A percentile compares a stretch with the other conserved stretches of the same genome.
phyloP scores from a whole-genome alignment of 345 rosid genomes.

The Schrenkiella parvula region DNA sequence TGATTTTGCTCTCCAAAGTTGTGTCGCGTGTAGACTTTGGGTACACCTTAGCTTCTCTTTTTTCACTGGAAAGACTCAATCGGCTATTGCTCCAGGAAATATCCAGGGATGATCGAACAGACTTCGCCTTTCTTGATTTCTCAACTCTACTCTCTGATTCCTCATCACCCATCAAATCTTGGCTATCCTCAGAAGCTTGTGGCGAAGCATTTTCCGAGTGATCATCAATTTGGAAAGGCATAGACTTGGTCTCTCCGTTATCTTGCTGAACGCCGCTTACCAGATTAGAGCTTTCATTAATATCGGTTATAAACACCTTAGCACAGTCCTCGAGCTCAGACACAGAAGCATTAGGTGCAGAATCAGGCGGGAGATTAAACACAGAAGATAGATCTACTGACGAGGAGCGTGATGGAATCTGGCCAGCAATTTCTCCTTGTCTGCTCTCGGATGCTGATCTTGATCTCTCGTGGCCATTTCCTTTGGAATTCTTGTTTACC shows the following conservation, averaged over 20 bases:
- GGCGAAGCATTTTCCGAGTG: conserved; percentile 20
- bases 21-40: conserved; percentile 42
- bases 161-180: conserved; percentile 23
- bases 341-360: conserved; percentile 16
- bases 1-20: conserved; percentile 55
- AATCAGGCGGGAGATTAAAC: conserved; percentile 25
- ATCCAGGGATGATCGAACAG: conserved; percentile 72
- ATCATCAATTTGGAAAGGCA: conserved; percentile 19
- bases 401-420: conserved; percentile 21
- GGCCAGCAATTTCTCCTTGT: background rate
- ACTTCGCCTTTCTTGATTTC: conserved; percentile 60
- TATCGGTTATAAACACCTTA: background rate
- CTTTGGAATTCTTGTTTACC: conserved; percentile 22
- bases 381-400: conserved; percentile 32
- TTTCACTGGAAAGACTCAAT: conserved; percentile 33
- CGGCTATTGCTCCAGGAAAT: conserved; percentile 38
- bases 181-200: conserved; percentile 22
- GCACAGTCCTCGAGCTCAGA: conserved; percentile 14
- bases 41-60: conserved; percentile 48
- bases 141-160: conserved; percentile 35
- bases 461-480: conserved; percentile 36
- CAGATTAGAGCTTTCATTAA: conserved; percentile 5
- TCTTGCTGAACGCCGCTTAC: background rate
- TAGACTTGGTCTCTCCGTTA: conserved; percentile 3
- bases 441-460: conserved; percentile 27